Conservation (phyloP, 441 rosid genomes). For the Isatis lusitanica region DNA sequence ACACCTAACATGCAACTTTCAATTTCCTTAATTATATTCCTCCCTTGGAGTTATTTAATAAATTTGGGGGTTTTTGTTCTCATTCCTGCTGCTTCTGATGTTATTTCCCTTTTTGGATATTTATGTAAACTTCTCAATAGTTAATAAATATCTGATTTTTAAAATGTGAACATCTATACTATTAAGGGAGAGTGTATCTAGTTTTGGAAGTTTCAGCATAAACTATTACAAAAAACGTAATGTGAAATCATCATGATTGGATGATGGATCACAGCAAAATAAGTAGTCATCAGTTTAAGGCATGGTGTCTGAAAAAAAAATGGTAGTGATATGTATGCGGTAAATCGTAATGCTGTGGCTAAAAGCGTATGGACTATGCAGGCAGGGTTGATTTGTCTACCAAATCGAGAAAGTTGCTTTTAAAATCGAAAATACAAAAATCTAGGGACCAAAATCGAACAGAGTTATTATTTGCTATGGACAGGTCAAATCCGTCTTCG, state of each 20-base stretch:
- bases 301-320: too few species aligned
- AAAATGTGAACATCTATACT: not conserved
- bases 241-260: too few species aligned
- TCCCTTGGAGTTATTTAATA: constrained; percentile 6
- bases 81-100: constrained; percentile 16
- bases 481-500: too few species aligned
- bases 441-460: not conserved
- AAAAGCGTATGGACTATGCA: too few species aligned
- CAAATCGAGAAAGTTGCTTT: not conserved
- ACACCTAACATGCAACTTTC: constrained; percentile 17
- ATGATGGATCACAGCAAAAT: too few species aligned
- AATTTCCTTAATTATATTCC: not conserved
- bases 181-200: too few species aligned
- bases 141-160: not conserved
- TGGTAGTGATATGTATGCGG: too few species aligned
- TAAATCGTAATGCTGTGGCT: too few species aligned
- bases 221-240: not conserved
- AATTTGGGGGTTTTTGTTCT: constrained; percentile 5
- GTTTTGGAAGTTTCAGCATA: not conserved
- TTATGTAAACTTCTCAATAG: constrained; percentile 15
- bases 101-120: not conserved
- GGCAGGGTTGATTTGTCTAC: too few species aligned
- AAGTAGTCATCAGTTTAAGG: too few species aligned
- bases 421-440: not conserved
- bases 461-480: too few species aligned